Evolutionary conservation across 2,329 filamentous ascomycete genomes (phyloP), one percentile per base, ranked within the genome.

Genomic region (Neodidymelliopsis sp.): DNA sequence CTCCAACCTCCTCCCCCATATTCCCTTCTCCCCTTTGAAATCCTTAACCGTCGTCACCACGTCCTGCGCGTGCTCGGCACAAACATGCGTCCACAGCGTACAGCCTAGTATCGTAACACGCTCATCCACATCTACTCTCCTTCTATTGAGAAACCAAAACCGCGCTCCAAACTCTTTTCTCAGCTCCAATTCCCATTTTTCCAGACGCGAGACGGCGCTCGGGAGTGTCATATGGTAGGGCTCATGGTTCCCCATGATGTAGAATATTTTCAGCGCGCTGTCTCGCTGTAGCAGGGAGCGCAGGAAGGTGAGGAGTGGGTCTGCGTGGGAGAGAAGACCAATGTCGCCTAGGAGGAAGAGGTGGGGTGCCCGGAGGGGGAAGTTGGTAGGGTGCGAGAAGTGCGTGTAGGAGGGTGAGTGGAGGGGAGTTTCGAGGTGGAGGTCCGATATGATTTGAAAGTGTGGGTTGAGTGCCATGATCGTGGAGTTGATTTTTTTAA

Each of bases 341-440:
- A 48, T 48, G 28, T 48, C 43, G 33, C 49, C 37, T 3, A 48
- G 37, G 4, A 52, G 37, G 19, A 37, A 35, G 22, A 52, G 27
- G 33, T 52, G 10, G 9, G 28, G 6, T 28, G 43, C 36, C 16
- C 15, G 22, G 6, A 48, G 22, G 11, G 42, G 37, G 10, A 47
- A 42, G 25, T 33, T 43, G 6, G 12, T 8, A 1, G 42, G 16
- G 20, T 10, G 7, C 6, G 49, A 47, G 31, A 47, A 52, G 24
- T 50, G 15, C 2, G 29, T 11, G 22, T 53, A 53, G 11, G 41
- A 33, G 4, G 38, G 37, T n/a, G 33, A 5, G 10, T 37, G 15
- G 7, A 54, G 13, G 6, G 51, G 51, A 6, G 52, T 48, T 28
- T 51, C 52, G 38, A 55, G 53, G 7, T 52, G 53, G 13, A 55